Evolutionary conservation across 768 basidiomycete species (phyloP).

Genomic region (Russula sp.): DNA sequence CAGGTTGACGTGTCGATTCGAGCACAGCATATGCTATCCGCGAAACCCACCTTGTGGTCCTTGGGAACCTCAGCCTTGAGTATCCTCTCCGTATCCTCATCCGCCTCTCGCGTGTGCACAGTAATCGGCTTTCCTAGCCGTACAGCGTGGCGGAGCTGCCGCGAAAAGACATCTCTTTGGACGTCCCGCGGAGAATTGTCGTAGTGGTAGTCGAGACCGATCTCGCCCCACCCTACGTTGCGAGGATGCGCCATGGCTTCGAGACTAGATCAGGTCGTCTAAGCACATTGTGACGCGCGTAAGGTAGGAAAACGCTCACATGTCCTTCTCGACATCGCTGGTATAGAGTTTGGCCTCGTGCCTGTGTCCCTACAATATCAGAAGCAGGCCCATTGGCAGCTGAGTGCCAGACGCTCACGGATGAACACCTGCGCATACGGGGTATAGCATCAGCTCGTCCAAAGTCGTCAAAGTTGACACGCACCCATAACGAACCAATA

Average conservation of each 20-base stretch:
- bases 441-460: background rate
- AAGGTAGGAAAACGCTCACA: constrained; percentile 39
- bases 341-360: constrained; percentile 69
- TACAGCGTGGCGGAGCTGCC: constrained; percentile 67
- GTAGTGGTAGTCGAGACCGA: constrained; percentile 84
- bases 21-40: background rate
- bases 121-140: constrained; percentile 69
- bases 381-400: background rate
- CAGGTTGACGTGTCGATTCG: background rate
- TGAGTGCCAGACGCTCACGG: constrained; percentile 42
- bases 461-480: background rate
- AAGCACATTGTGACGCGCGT: background rate
- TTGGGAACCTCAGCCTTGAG: constrained; percentile 69
- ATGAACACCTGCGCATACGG: constrained; percentile 50
- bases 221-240: constrained; percentile 87
- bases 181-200: constrained; percentile 65
- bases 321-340: constrained; percentile 59
- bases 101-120: constrained; percentile 83
- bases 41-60: constrained; percentile 50
- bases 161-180: constrained; percentile 58
- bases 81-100: constrained; percentile 74
- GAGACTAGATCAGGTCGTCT: constrained; percentile 37
- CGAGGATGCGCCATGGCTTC: constrained; percentile 75
- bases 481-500: constrained; percentile 84
- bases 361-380: constrained; percentile 31